Conservation (phyloP, 768 basidiomycete species). For the Russula brevipes region DNA sequence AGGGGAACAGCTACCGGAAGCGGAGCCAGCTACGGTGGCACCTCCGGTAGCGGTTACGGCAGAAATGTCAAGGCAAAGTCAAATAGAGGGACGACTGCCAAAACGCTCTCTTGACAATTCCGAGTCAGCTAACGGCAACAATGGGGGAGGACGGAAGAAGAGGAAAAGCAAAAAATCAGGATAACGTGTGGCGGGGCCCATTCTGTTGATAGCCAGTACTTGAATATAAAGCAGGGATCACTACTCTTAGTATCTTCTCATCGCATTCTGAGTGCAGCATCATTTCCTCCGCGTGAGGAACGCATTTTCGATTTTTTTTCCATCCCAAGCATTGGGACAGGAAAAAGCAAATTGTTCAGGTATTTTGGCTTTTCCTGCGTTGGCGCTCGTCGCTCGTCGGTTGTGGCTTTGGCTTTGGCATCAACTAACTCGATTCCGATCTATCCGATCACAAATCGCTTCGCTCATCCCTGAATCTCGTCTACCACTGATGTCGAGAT, state of each 20-base stretch:
- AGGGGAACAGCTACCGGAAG: background rate
- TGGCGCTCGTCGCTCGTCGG: background rate
- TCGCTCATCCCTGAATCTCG: background rate
- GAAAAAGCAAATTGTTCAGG: too few relatives aligned
- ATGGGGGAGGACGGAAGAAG: slow-evolving; percentile 14
- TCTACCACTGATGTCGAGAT: background rate
- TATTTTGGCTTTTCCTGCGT: too few relatives aligned
- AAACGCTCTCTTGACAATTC: background rate
- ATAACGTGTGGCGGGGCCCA: background rate
- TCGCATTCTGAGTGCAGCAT: too few relatives aligned
- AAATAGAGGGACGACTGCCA: slow-evolving; percentile 7
- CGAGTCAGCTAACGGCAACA: background rate
- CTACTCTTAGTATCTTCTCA: too few relatives aligned
- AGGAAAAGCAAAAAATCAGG: slow-evolving; percentile 16
- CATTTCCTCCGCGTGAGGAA: too few relatives aligned
- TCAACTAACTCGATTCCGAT: too few relatives aligned
- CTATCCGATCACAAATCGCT: background rate
- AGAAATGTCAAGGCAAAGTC: background rate
- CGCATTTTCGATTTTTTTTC: too few relatives aligned
- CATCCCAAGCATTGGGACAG: too few relatives aligned
- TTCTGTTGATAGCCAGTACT: background rate
- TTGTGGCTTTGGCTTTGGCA: too few relatives aligned
- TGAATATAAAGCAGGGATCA: too few relatives aligned
- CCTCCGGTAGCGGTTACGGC: background rate
- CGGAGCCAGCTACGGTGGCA: background rate